Conservation (phyloP, 2,329 filamentous ascomycete genomes). For the Scorias spongiosa region DNA sequence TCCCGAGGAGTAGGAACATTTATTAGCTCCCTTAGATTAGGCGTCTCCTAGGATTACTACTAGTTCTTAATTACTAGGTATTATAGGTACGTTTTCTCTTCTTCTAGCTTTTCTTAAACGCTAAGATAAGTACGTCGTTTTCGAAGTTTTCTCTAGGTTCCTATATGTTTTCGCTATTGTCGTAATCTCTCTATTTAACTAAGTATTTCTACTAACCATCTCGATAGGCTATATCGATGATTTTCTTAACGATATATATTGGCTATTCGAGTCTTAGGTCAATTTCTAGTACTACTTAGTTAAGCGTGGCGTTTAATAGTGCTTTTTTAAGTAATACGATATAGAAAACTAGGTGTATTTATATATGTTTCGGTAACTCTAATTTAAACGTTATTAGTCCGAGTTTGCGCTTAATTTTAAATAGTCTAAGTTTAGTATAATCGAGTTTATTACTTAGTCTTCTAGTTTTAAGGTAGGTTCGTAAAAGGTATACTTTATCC, state of each 20-base stretch:
- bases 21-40: too few species aligned
- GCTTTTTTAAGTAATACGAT: neutral
- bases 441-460: neutral
- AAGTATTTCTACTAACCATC: neutral
- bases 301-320: neutral
- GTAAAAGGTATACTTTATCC: neutral
- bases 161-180: neutral
- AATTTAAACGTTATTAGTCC: neutral
- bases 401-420: neutral
- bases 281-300: neutral
- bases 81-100: too few species aligned
- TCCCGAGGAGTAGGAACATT: too few species aligned
- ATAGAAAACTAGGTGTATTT: neutral
- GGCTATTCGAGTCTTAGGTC: neutral
- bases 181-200: neutral
- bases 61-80: neutral
- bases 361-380: neutral
- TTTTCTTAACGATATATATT: too few species aligned
- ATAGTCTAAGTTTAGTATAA: neutral
- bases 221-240: too few species aligned
- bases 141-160: neutral
- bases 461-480: neutral
- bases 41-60: neutral
- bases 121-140: neutral
- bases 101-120: neutral